Base-by-base conservation (phyloP, 768 basidiomycete genomes). In the Paxillus rubicundulus region DNA sequence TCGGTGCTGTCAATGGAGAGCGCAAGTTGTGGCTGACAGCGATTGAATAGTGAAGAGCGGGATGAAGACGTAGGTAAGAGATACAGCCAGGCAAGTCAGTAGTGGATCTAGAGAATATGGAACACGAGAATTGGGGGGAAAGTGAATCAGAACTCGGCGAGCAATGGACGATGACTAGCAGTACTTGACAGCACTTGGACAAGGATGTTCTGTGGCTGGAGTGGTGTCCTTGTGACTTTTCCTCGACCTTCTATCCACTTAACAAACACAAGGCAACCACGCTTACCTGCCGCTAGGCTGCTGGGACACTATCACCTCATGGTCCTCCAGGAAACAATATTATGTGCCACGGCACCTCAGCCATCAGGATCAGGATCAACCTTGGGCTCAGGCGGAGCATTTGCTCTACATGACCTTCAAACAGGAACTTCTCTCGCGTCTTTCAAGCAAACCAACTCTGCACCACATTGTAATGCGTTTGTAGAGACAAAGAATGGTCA, bases 361-460 rank as follows among this genome's bases (percentile, higher is more conserved):
- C 45, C 53, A 13, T 60, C 80, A 3, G 67, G 75, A 3, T 65
- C 76, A 9, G 70, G 58, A 14, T 59, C 78, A 5, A 63, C 72
- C 3, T 62, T 75, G 18, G 69, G 61, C 24, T 53, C 77, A 24
- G 83, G 82, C 3, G 90, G 92, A 1, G 70, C 83, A 18, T 80
- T 96, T 47, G 72, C 84, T 27, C 62, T 94, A 3, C 91, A 95
- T 62, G 93, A 97, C 63, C 79, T 96, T 13, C 82, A 88, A 53
- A 89, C 86, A 0, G 85, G 89, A 43, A 74, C 82, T 6, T 74
- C 80, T 3, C 77, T 95, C 38, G 81, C 87, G n/a, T 86, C 92
- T 1, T 95, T 94, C 79, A 96, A 95, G 64, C 92, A 93, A 56
- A 86, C 88, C 2, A 86, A 74, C 56, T 77, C 90, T 18, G 70